Base-by-base conservation (phyloP, 345 rosid genomes). In the Pelargonium nanum region DNA sequence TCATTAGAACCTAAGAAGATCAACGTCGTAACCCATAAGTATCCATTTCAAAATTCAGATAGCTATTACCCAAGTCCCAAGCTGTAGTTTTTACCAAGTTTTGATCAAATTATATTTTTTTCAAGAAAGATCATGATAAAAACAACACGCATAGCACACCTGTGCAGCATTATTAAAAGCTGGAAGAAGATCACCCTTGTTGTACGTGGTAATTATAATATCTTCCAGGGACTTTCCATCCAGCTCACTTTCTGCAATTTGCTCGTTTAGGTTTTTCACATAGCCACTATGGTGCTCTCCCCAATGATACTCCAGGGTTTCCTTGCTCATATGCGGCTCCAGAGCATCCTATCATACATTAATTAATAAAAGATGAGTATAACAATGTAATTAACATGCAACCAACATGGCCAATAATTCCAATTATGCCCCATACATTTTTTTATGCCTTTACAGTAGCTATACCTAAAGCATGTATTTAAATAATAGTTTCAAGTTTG, bases 101-200 rank as follows among this genome's bases (percentile, higher is more conserved):
- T 15, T 5, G 7, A 34, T 34, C n/a, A n/a, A 34, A 34, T 34
- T 5, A 34, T 10, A 15, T 34, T 34, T 34, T 34, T 34, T 34
- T 28, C 45, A 34, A 34, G 7, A 5, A 34, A 34, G 45, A 34
- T 10, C 26, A 55, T 55, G 24, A 21, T 20, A 22, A 21, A 34
- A 5, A 34, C 12, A 4, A 34, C 4, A 3, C 45, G 1, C 45
- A 34, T 34, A 34, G 45, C 45, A 34, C 60, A 85, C 98, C 88
- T 86, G 98, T 28, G 98, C 98, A 58, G 98, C 96, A 57, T 87
- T 92, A 67, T 89, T 89, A 71, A 89, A 92, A 19, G 93, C 72
- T 25, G 98, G 98, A 65, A 92, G 94, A 63, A 80, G 68, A 69
- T 82, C 77, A 15, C 97, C 98, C 66, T 50, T 84, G 70, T 87